Base-by-base conservation (phyloP, 306 rosid species). In the Prunus padus region DNA sequence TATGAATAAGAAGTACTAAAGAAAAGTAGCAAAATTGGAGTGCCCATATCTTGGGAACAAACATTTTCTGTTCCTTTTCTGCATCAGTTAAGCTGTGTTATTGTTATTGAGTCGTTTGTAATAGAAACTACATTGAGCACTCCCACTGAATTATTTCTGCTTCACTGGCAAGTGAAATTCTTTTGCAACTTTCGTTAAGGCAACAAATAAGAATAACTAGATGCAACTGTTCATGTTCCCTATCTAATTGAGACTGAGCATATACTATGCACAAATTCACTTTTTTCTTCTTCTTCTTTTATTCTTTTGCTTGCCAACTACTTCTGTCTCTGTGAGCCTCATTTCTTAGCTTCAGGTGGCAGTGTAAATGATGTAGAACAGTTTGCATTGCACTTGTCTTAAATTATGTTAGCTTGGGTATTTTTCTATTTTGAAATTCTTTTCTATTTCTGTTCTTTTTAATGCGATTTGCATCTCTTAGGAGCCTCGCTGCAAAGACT, bases 401-500 rank as follows among this genome's bases (percentile, higher is more conserved):
- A 37, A 37, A 50, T 62, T 57, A 31, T 62, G 50, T 42, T 49
- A 30, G 23, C n/a, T 12, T 60, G 51, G 30, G 5, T 10, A 23
- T 22, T 26, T 52, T 62, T 12, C 26, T 9, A 22, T 11, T 11
- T 71, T 11, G 64, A 26, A 16, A 40, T 15, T 65, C 18, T 30
- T 44, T 56, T 19, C 20, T 30, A 15, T 14, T 66, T 22, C 37
- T 11, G 5, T 44, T 47, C 3, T 28, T 65, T 64, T 42, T 25
- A 31, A 42, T 57, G 69, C 46, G 25, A 45, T 61, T 65, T 69
- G 73, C 66, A 42, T 60, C 50, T 77, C 69, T 45, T 87, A 96
- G 99, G 98, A 73, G 99, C 98, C 28, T 90, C 99, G 11, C 79
- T 92, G 65, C 99, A 96, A 82, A 89, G 99, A 82, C 97, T 89